A percentile compares a stretch with the other conserved stretches of the same genome.
Evolutionary conservation across 768 basidiomycete species (phyloP).

Genomic region (Termitomyces sp.): DNA sequence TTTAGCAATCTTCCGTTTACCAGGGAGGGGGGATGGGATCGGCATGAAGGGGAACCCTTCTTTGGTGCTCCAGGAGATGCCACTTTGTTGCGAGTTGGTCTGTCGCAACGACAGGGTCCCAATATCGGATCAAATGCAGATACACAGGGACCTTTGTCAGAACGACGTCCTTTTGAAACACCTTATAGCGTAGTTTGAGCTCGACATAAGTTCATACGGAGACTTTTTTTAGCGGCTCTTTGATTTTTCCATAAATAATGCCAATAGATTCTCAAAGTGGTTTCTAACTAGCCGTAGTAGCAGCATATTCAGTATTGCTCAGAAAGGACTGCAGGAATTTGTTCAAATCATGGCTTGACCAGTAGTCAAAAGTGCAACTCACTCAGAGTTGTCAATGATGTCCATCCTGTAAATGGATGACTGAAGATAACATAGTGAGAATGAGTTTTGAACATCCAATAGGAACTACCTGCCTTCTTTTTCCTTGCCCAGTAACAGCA

Average conservation of each 20-base stretch:
- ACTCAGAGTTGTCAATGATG: conserved; percentile 85
- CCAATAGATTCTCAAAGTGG: neutral
- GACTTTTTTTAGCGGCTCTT: neutral
- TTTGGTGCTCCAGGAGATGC: conserved; percentile 41
- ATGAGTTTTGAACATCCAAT: neutral
- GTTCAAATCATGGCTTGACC: neutral
- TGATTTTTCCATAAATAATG: no score
- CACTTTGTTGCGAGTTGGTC: conserved; percentile 17
- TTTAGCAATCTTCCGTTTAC: conserved; percentile 33
- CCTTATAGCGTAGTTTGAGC: neutral
- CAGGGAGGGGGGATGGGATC: conserved; percentile 40
- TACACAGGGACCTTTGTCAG: neutral
- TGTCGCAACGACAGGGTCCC: neutral
- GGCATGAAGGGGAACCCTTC: conserved; percentile 26
- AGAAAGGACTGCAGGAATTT: conserved; percentile 18
- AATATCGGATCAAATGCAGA: neutral
- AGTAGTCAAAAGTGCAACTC: conserved; percentile 27
- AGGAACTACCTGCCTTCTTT: conserved; percentile 57
- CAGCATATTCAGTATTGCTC: conserved; percentile 21
- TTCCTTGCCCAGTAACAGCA: conserved; percentile 73
- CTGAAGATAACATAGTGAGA: conserved; percentile 30
- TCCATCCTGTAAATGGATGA: conserved; percentile 98
- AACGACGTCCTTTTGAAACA: neutral
- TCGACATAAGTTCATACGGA: neutral
- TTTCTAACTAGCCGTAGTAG: no score